Evolutionary conservation across 2,329 filamentous ascomycete species (phyloP), one percentile per base, ranked within the genome.

Genomic region (Cryphonectria japonica): DNA sequence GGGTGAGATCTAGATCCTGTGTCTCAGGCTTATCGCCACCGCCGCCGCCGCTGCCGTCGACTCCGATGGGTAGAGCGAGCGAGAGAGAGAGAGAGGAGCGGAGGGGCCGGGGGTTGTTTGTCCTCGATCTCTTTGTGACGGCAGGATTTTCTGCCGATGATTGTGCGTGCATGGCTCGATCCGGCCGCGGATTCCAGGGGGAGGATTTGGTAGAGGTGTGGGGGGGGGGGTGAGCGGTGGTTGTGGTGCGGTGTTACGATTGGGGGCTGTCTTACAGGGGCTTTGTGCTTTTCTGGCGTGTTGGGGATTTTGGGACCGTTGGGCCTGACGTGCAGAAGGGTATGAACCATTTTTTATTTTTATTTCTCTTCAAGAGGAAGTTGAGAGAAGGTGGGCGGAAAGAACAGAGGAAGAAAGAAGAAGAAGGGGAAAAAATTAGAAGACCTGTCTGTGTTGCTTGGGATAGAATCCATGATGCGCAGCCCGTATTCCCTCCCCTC

Each of bases 1-100:
- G 22, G 34, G 34, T 62, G 14, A 62, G 60, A 62, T 62, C 60
- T 62, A 62, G 60, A 62, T 62, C 39, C 61, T 64, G n/a, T 61
- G 59, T 22, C 59, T 61, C 32, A 61, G 57, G 34, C 59, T 61
- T 22, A 39, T 61, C 59, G 57, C 54, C 54, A 37, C 26, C 57
- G 16, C 57, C 29, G 29, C 32, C 32, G 32, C 16, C 50, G 50
- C 22, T 26, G 26, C 26, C 50, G 16, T 50, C 46, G 46, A 4
- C 46, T 50, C 19, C 22, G 54, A 32, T 29, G 19, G 8, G 37
- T 46, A 26, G 22, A 22, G 39, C 22, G 34, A 50, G 13, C 22
- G 34, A 50, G 13, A 26, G 16, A 62, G 32, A 41, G 61, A 26
- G 57, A 37, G 32, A 37, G 29, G 29, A 29, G n/a, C 3, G 3